phyloP scores from a whole-genome alignment of 768 basidiomycete species.

The Podaxis pistillaris region DNA sequence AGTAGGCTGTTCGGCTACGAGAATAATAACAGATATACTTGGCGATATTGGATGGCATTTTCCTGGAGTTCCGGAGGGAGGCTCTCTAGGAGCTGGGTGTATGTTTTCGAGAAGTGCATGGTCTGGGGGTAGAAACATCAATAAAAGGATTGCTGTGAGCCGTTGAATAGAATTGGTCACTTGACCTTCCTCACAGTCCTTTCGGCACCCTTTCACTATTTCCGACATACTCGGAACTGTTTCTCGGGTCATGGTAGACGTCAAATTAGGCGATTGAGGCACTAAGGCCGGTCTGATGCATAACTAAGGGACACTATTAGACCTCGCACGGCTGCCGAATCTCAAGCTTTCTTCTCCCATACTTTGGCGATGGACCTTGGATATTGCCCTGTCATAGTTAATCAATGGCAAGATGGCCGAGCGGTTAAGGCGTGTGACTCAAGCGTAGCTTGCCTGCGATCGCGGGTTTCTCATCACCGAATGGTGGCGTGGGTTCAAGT shows the following conservation, averaged over 20 bases:
- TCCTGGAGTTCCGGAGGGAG: slow-evolving; percentile 77
- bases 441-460: slow-evolving; percentile 35
- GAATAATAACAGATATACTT: slow-evolving; percentile 39
- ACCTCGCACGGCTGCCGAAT: too few relatives aligned
- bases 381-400: background rate
- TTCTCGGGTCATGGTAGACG: too few relatives aligned
- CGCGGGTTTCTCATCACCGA: slow-evolving; percentile 21
- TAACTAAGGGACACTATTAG: too few relatives aligned
- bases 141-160: background rate
- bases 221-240: too few relatives aligned
- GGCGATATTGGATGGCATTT: slow-evolving; percentile 82
- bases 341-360: too few relatives aligned
- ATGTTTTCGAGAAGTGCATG: slow-evolving; percentile 79
- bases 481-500: slow-evolving; percentile 23
- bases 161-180: background rate
- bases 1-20: background rate
- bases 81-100: slow-evolving; percentile 55
- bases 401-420: slow-evolving; percentile 45
- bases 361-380: too few relatives aligned
- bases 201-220: too few relatives aligned
- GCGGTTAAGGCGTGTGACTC: slow-evolving; percentile 49
- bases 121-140: background rate
- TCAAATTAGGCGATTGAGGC: too few relatives aligned
- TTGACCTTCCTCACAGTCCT: background rate
- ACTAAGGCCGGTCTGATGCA: too few relatives aligned